phyloP scores from a whole-genome alignment of 306 rosid species.

The Dryas drummondii region DNA sequence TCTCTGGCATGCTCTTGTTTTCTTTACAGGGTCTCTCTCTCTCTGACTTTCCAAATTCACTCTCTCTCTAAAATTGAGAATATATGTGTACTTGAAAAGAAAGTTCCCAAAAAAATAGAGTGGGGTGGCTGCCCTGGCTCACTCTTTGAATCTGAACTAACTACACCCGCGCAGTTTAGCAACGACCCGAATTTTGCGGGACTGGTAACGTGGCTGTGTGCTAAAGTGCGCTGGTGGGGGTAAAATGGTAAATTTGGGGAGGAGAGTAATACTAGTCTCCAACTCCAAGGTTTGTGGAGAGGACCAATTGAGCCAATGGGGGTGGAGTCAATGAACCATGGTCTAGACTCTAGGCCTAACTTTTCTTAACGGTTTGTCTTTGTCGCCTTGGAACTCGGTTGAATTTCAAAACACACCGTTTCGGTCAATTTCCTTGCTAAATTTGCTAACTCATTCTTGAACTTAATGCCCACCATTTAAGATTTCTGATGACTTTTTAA shows the following conservation, averaged over 20 bases:
- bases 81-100: not conserved
- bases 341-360: not conserved
- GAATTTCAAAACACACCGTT: not conserved
- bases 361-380: constrained; percentile 6
- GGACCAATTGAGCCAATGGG: constrained; percentile 8
- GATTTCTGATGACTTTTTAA: not conserved
- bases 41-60: constrained; percentile 28
- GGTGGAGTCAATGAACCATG: constrained; percentile 2
- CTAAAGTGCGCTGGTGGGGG: constrained; percentile 19
- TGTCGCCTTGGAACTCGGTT: not conserved
- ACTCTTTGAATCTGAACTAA: not conserved
- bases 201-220: not conserved
- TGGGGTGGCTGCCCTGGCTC: not conserved
- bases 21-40: not conserved
- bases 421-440: not conserved
- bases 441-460: not conserved
- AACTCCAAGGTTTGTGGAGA: constrained; percentile 34
- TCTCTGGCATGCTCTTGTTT: constrained; percentile 4
- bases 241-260: not conserved
- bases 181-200: not conserved
- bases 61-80: constrained; percentile 9
- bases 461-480: not conserved
- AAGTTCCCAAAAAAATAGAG: constrained; percentile 14
- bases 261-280: not conserved
- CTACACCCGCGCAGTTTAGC: constrained; percentile 37